Evolutionary conservation across 495 filamentous ascomycete species (phyloP).

Genomic region (Melanomma pulvis-pyrius): DNA sequence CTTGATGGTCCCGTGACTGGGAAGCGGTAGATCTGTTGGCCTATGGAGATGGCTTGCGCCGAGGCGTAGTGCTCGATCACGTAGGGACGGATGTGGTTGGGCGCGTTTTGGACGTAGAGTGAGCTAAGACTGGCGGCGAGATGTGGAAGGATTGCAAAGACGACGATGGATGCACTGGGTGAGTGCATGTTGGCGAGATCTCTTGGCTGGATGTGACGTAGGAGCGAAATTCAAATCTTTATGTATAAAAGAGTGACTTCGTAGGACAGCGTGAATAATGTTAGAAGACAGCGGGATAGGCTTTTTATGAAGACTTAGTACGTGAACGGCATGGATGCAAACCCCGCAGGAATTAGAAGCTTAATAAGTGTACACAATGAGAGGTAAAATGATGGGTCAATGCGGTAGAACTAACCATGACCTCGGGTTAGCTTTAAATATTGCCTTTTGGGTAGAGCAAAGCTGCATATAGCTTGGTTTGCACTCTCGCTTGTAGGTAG

Average conservation of each 20-base stretch:
- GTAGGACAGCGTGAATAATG: too few relatives aligned
- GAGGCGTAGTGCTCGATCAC: neutral
- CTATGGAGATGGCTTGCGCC: neutral
- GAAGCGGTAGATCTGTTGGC: slow-evolving; percentile 11
- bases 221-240: neutral
- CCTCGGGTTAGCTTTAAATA: too few relatives aligned
- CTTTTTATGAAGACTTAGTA: too few relatives aligned
- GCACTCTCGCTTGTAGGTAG: too few relatives aligned
- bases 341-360: too few relatives aligned
- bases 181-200: neutral
- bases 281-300: too few relatives aligned
- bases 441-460: too few relatives aligned
- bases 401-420: too few relatives aligned
- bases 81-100: neutral
- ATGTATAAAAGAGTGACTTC: neutral
- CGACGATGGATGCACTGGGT: neutral
- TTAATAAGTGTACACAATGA: too few relatives aligned
- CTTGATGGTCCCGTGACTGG: neutral
- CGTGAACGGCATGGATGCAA: too few relatives aligned
- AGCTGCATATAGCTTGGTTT: too few relatives aligned
- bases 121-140: neutral
- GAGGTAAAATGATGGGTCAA: too few relatives aligned
- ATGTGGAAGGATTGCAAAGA: neutral
- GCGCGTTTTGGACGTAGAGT: neutral
- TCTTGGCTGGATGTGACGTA: neutral